Base-by-base conservation (phyloP, 2,329 filamentous ascomycete genomes). In the Botryotinia globosa region DNA sequence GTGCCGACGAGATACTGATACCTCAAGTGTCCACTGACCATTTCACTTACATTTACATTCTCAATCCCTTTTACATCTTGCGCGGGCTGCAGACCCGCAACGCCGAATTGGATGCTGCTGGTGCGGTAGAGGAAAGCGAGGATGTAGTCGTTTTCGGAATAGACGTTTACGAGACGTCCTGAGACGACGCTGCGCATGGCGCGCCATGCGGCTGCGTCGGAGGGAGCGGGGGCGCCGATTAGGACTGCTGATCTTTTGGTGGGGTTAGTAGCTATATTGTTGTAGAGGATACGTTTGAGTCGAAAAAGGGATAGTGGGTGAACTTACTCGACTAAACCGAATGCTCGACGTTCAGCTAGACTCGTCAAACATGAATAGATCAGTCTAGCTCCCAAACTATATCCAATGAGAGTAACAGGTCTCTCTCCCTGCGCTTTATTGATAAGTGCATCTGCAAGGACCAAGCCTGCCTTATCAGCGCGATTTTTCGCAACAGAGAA, bases 121-220 rank as follows among this genome's bases (percentile, higher is more conserved):
- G 93, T 91, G 62, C 94, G 90, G 81, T 98, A 97, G 29, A 97
- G 84, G 80, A 97, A 95, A 1, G 90, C 94, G 1, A 98, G 88
- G 45, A 98, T 90, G 78, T 93, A 92, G 81, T 98, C 94, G 74
- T 96, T 94, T 69, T 91, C 89, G 2, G 93, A 95, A 82, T 91
- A 97, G 14, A 95, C 93, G 77, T 98, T 98, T 77, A 97, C 91
- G 12, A 97, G 86, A 73, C 92, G 88, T 3, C 94, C 94, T 2
- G 91, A 89, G 0, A 97, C 94, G 0, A 95, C 93, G 62, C 88
- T 89, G 44, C 93, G 89, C 76, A 97, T 89, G 54, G 88, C 85
- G 62, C 90, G 87, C 94, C 94, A 98, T 76, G 94, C 89, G 1
- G 86, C 85, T 0, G 87, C 82, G 62, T 91, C 88, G 0, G 91